Evolutionary conservation across 495 filamentous ascomycete species (phyloP), one percentile per base, ranked within the genome.

Genomic region (Rhypophila decipiens): DNA sequence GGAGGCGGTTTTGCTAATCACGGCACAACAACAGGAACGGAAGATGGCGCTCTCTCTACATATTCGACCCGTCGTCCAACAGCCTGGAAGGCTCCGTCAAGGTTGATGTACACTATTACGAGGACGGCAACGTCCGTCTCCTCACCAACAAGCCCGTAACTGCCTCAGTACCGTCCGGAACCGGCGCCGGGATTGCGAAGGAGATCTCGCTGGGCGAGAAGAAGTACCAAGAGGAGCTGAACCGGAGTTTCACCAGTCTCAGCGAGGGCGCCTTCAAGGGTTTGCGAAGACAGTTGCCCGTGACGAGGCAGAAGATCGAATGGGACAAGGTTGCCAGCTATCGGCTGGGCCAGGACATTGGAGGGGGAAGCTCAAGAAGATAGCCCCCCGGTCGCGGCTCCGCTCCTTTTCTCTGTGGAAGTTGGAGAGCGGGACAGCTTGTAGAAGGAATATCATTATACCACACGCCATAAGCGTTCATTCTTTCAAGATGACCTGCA

Each of bases 251-350:
- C 64, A 82, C 80, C 8, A 80, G 74, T 49, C 73, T 97, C 64
- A 88, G 87, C 56, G 93, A 99, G 72, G 91, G 89, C 2, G 84
- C 87, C 4, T 99, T 99, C 70, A 97, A 97, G 80, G 78, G 80
- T 11, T 71, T 99, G 58, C 78, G 94, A 55, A 78, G 94, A 64
- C 94, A 97, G 66, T 70, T 99, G 60, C 94, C 94, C 7, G 86
- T 99, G 34, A 97, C 93, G 48, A 80, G 94, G 64, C 94, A 99
- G 74, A 96, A 96, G 77, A 88, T 99, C 43, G 93, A 97, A 68
- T 99, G 94, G 94, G 93, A 99, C 67, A 97, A 95, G 74, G 88
- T 99, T 53, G 84, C 86, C n/a, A 90, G 88, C 51, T 98, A 98
- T 69, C 69, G 89, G 45, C 69, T 96, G 59, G 84, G 82, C 44